A percentile compares a stretch with the other conserved stretches of the same genome.
Evolutionary conservation across 2,329 filamentous ascomycete genomes (phyloP).

Genomic region (Corinectria fuckeliana): DNA sequence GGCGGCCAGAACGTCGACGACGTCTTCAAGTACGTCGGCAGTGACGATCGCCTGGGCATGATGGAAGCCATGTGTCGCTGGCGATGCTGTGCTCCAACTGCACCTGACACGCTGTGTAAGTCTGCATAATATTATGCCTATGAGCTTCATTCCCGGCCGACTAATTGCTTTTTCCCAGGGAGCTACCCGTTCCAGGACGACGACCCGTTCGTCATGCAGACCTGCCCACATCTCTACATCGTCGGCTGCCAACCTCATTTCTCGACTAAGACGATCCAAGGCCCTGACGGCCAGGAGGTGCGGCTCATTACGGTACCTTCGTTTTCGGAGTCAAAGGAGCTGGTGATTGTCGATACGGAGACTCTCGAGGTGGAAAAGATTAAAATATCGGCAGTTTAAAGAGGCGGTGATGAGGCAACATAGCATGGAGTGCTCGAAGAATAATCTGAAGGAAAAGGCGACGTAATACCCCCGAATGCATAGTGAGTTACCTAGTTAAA

Average conservation of each 20-base stretch:
- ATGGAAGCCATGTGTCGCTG: conserved; percentile 95
- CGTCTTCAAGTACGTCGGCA: conserved; percentile 87
- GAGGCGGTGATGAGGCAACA: neutral
- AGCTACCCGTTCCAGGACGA: conserved; percentile 95
- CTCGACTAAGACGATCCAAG: conserved; percentile 72
- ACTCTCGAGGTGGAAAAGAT: conserved; percentile 80
- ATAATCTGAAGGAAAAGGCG: neutral
- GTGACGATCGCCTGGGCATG: conserved; percentile 79
- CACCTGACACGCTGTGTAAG: conserved; percentile 93
- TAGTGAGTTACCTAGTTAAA: neutral
- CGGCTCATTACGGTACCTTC: conserved; percentile 83
- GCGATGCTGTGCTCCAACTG: conserved; percentile 90
- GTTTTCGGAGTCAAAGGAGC: conserved; percentile 77
- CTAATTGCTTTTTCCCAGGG: conserved; percentile 62
- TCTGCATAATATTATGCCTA: conserved; percentile 19
- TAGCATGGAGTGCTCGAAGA: neutral
- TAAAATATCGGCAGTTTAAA: conserved; percentile 53
- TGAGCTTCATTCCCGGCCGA: neutral
- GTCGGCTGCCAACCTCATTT: conserved; percentile 85
- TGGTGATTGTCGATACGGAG: conserved; percentile 86
- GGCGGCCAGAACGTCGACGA: conserved; percentile 95
- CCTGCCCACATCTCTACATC: conserved; percentile 91
- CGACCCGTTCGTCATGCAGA: conserved; percentile 86
- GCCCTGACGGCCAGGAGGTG: conserved; percentile 71
- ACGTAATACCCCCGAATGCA: conserved; percentile 14